Evolutionary conservation across 2,329 filamentous ascomycete species (phyloP), one percentile per base, ranked within the genome.

Genomic region (Aspergillus sp.): DNA sequence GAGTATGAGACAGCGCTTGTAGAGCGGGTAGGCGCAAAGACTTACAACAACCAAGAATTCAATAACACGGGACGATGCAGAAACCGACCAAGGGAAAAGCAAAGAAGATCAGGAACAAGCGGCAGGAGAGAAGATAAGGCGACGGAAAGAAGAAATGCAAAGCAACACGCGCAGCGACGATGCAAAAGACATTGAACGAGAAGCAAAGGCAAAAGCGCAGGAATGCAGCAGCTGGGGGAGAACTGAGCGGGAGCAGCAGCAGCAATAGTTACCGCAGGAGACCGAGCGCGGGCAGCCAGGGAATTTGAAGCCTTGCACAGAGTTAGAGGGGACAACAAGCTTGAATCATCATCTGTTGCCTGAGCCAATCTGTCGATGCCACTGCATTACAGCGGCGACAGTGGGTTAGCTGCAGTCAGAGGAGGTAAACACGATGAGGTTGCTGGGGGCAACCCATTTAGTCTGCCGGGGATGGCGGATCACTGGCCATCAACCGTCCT

Each of bases 341-440:
- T 61, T 66, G 53, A 69, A 69, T 70, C 66, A 61, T 61, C 62
- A 48, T 58, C 58, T 50, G 58, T 58, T 59, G 57, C 50, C 61
- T 64, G 60, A 66, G 57, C 55, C 59, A 61, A 66, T 69, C 62
- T 54, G 60, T 59, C 63, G 59, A 64, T 62, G 63, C 61, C 61
- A 61, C 63, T 65, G 59, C 61, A 63, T 61, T 61, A 61, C 57
- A 11, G 11, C 59, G 57, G 69, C 69, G 69, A 71, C 45, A 41
- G 59, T 70, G 69, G 67, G 54, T 60, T 61, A 54, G 51, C 57
- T 41, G 61, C 64, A 46, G 49, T 66, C 59, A 63, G 65, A 64
- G 67, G 67, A 66, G 70, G 59, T 75, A 76, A 76, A 76, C 73
- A 76, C 64, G 61, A 65, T 71, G 62, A 57, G 59, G 73, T 75